A percentile compares a stretch with the other conserved stretches of the same genome.
phyloP scores from a whole-genome alignment of 2,329 filamentous ascomycete species.

The Periconia sp. region DNA sequence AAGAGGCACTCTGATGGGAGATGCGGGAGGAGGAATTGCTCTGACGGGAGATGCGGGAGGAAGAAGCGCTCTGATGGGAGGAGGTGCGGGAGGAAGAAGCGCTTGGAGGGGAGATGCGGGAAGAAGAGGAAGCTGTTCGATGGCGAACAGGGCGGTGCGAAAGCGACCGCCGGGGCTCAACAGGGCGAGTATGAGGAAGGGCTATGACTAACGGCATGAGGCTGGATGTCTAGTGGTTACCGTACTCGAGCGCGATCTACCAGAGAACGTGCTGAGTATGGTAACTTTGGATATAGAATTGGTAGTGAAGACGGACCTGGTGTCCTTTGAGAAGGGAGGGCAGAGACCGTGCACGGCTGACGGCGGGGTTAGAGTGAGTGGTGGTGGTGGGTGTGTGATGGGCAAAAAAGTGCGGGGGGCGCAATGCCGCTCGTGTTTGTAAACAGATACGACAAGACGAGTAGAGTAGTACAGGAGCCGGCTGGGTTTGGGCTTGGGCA shows the following conservation, averaged over 20 bases:
- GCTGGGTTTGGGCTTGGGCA: no score
- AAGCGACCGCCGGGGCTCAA: slow-evolving; percentile 27
- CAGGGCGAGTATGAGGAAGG: slow-evolving; percentile 37
- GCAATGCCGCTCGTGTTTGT: slow-evolving; percentile 6
- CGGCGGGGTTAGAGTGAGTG: slow-evolving; percentile 8
- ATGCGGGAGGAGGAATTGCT: slow-evolving; percentile 10
- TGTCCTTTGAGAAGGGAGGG: slow-evolving; percentile 16
- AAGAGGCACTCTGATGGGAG: slow-evolving; percentile 4
- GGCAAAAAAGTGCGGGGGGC: not conserved
- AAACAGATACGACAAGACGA: not conserved
- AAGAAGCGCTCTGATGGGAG: not conserved
- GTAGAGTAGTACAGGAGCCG: no score
- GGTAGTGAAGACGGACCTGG: slow-evolving; percentile 26
- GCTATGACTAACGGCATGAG: slow-evolving; percentile 48
- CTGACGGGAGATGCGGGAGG: not conserved
- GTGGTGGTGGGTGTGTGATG: not conserved
- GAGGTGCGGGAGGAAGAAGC: not conserved
- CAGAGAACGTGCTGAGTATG: slow-evolving; percentile 43
- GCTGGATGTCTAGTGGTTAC: slow-evolving; percentile 34
- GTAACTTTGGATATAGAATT: slow-evolving; percentile 20
- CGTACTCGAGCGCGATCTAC: slow-evolving; percentile 41
- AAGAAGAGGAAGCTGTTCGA: slow-evolving; percentile 25
- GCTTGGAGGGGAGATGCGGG: slow-evolving; percentile 4
- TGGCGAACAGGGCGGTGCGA: slow-evolving; percentile 32
- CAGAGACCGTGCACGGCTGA: slow-evolving; percentile 11